Evolutionary conservation across 1,284 basidiomycete species (phyloP), one percentile per base, ranked within the genome.

Genomic region (Ceratobasidium sp.): DNA sequence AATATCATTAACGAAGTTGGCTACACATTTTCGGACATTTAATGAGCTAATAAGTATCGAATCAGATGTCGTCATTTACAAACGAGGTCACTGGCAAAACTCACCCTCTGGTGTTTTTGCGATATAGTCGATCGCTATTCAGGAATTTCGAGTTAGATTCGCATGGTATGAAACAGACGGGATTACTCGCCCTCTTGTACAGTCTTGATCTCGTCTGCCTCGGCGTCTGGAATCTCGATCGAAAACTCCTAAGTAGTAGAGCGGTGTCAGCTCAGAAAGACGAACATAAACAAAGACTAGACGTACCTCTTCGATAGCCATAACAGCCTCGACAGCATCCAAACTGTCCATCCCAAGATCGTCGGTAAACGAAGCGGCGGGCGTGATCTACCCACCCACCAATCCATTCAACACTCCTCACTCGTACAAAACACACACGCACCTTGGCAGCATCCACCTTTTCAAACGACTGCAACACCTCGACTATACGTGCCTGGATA

Each of bases 321-420:
- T 99, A 82, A 99, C 95, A 57, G 99, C 97, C 85, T 99, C 98
- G 57, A 99, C 97, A 62, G 96, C 91, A 85, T 99, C 98, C 82
- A 99, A 87, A 82, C 96, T 98, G 87, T 99, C 98, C 67, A 99
- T 89, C 52, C 96, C 94, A 77, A 99, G 91, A 87, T 99, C 96
- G 67, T 89, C 87, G 77, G 92, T 87, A 86, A 99, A 99, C 44
- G 92, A 89, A 37, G 97, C 88, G 19, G 90, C 84, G 40, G 90
- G 79, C 19, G 90, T 87, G 81, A 99, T 88, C 97, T 98, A 75
- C 29, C 17, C 34, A 29, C 61, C 69, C 70, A 76, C 62, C 5
- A 44, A 29, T 32, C 44, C 52, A 15, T 51, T 32, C 64, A 64
- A 43, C 54, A 78, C 61, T 32, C 80, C 67, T 19, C 68, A 43